Conservation (phyloP, 2,329 filamentous ascomycete species). For the Stenocarpella maydis region DNA sequence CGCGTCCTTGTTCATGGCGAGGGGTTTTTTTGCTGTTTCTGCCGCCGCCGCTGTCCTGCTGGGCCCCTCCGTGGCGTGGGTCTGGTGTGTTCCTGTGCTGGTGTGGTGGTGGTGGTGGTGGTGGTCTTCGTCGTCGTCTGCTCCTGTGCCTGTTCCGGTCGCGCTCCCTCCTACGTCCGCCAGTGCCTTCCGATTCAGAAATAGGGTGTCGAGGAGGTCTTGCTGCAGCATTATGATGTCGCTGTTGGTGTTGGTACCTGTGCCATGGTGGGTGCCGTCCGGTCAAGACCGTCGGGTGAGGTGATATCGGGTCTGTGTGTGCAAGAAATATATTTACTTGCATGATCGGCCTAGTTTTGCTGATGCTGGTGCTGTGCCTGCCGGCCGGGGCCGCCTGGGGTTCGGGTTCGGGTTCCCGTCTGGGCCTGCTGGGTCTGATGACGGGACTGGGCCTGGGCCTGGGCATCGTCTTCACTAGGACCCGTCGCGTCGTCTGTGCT, state of each 20-base stretch:
- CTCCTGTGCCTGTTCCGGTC: background rate
- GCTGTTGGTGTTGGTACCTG: background rate
- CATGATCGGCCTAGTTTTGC: background rate
- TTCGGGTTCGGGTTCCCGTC: background rate
- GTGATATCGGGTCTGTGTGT: too few relatives aligned
- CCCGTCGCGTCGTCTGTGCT: too few relatives aligned
- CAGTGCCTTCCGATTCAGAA: slow-evolving; percentile 34
- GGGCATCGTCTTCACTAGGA: background rate
- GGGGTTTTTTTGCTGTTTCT: too few relatives aligned
- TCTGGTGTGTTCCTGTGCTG: background rate
- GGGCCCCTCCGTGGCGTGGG: background rate
- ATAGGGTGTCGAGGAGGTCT: slow-evolving; percentile 33
- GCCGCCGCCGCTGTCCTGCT: background rate
- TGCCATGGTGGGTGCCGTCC: slow-evolving; percentile 19
- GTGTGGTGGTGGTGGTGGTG: background rate
- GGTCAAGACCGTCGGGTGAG: background rate
- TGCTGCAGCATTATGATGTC: slow-evolving; percentile 32
- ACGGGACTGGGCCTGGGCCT: background rate
- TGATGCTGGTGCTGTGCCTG: too few relatives aligned
- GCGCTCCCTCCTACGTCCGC: slow-evolving; percentile 26
- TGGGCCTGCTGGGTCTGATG: background rate
- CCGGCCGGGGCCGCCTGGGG: too few relatives aligned
- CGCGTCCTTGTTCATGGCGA: slow-evolving; percentile 21
- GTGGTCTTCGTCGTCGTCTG: too few relatives aligned
- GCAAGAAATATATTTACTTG: too few relatives aligned